Conservation (phyloP, 208 protist genomes). For the Trypanosoma caninum region DNA sequence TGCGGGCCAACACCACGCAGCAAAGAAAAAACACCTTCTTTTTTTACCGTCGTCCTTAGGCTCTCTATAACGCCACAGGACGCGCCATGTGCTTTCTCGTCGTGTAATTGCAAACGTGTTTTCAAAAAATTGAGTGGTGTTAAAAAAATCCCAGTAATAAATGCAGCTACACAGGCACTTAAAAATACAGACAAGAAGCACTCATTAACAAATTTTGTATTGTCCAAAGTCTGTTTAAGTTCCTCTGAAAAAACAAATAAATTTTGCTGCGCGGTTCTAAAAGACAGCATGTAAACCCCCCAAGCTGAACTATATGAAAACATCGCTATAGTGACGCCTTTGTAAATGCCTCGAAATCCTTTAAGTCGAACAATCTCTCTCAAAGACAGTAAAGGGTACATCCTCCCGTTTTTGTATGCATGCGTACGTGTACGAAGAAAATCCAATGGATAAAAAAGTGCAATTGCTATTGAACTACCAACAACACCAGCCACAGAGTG, state of each 20-base stretch:
- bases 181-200: slow-evolving; percentile 42
- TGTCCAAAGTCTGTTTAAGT: neutral
- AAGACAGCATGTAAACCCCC: slow-evolving; percentile 75
- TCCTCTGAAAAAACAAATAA: slow-evolving; percentile 17
- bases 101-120: slow-evolving; percentile 72
- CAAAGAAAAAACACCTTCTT: slow-evolving; percentile 62
- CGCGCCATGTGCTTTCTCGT: slow-evolving; percentile 16
- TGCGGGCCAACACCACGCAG: slow-evolving; percentile 71
- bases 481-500: slow-evolving; percentile 68
- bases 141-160: slow-evolving; percentile 55
- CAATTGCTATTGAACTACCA: slow-evolving; percentile 59
- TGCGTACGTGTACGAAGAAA: slow-evolving; percentile 84
- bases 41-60: slow-evolving; percentile 36
- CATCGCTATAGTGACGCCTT: slow-evolving; percentile 66
- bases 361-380: slow-evolving; percentile 55
- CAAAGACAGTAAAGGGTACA: slow-evolving; percentile 39
- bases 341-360: slow-evolving; percentile 73
- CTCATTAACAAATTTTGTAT: neutral
- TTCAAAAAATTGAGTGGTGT: slow-evolving; percentile 80
- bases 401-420: slow-evolving; percentile 44
- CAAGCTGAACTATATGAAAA: slow-evolving; percentile 70
- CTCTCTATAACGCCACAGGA: slow-evolving; percentile 17
- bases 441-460: slow-evolving; percentile 84
- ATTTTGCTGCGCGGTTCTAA: slow-evolving; percentile 50
- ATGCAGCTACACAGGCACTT: slow-evolving; percentile 59